Percentiles rank a stretch among this genome's conserved stretches.
Evolutionary conservation across 495 filamentous ascomycete species (phyloP).

Genomic region (Penicillium goetzii): DNA sequence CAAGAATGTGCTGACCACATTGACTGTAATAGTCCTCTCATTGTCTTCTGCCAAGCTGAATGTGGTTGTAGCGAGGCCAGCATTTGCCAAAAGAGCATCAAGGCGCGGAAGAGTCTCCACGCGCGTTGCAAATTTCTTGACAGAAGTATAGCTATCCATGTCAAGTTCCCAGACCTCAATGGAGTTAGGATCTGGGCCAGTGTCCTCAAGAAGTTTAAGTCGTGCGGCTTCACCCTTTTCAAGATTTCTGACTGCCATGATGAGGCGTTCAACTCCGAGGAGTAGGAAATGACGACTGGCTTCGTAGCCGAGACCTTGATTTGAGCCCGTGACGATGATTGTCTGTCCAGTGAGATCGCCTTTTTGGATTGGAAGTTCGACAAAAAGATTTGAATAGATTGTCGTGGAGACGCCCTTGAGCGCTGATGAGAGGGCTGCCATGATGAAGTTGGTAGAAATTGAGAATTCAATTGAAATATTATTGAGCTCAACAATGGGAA

Average conservation of each 20-base stretch:
- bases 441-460: neutral
- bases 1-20: slow-evolving; percentile 49
- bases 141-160: slow-evolving; percentile 37
- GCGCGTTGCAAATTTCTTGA: slow-evolving; percentile 36
- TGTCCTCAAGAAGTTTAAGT: slow-evolving; percentile 31
- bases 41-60: slow-evolving; percentile 36
- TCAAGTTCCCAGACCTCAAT: slow-evolving; percentile 44
- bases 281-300: slow-evolving; percentile 46
- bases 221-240: slow-evolving; percentile 48
- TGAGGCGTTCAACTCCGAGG: slow-evolving; percentile 43
- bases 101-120: slow-evolving; percentile 31
- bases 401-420: slow-evolving; percentile 4
- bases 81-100: slow-evolving; percentile 43
- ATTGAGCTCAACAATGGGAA: neutral
- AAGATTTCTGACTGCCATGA: slow-evolving; percentile 50
- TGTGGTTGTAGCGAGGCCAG: slow-evolving; percentile 28
- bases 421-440: slow-evolving; percentile 9
- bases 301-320: slow-evolving; percentile 53
- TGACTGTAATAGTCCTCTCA: slow-evolving; percentile 47
- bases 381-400: slow-evolving; percentile 11
- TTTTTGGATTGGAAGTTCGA: slow-evolving; percentile 11
- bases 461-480: neutral
- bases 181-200: slow-evolving; percentile 31
- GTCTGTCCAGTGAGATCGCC: slow-evolving; percentile 40
- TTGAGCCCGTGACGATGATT: slow-evolving; percentile 57